Evolutionary conservation across 108 stramenopile species (phyloP), one percentile per base, ranked within the genome.

Genomic region (Pseudonitzschia multiseries): DNA sequence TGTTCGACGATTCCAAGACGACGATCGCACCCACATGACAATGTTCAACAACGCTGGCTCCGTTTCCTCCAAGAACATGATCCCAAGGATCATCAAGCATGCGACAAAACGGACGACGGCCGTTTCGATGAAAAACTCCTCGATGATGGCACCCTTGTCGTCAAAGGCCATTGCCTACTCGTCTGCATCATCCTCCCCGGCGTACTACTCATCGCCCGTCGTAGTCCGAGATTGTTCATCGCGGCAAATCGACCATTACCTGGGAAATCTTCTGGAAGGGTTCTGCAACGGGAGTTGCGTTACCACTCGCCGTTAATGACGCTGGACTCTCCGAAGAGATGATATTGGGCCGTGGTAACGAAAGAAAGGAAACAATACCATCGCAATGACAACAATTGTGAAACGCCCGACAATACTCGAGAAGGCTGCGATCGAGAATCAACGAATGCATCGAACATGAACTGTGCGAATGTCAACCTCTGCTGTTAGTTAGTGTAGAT

Each of bases 381-480:
- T 5, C 36, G 36, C 36, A 36, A 5, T 36, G 36, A 36, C 36
- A 36, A 6, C 36, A 36, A 36, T 36, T 36, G 36, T 6, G 36
- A 36, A 5, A 36, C 36, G 36, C 13, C 46, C 46, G 1, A 10
- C 46, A 48, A 48, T 18, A 10, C 46, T 18, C 14, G 18, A 48
- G 18, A 48, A 18, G 46, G 46, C 46, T 48, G 13, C 46, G 46
- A 48, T 18, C 13, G 46, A 48, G 36, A 36, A 36, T 36, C 36
- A 48, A 48, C 46, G 46, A 48, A 48, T 48, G 46, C 46, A 48
- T 48, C 46, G 46, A 48, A 48, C 46, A 48, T 48, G 46, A 48
- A 48, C 2, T 48, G 46, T 48, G 46, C 46, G 46, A 48, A 2
- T 48, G 18, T 48, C 46, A 48, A 48, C 46, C 14, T 48, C 46